Evolutionary conservation across 208 protist genomes (phyloP), one percentile per base, ranked within the genome.

Genomic region (Wallacemonas collosoma): DNA sequence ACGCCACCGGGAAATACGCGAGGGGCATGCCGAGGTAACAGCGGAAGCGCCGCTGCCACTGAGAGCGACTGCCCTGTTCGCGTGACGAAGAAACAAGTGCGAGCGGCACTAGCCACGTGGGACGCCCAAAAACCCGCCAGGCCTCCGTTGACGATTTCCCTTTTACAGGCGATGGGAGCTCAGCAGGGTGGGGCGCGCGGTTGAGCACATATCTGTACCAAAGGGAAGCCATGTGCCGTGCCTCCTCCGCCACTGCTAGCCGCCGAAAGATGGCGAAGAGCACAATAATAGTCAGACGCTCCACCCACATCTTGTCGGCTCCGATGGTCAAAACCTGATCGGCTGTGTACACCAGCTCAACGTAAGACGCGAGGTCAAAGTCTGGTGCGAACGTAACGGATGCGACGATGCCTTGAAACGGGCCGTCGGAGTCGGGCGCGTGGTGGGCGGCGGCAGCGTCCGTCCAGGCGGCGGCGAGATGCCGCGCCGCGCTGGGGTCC

Each of bases 1-100:
- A 43, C 57, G 86, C 77, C 55, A 90, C 50, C 5, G 88, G 88
- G 60, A 89, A 93, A 72, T 93, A 91, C 38, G 83, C 81, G 7
- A 88, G 68, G n/a, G 86, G 86, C 55, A 91, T 76, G 66, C 85
- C 90, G 3, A 86, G 45, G 35, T 69, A 86, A 15, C 26, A 61
- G 56, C 17, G 44, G 14, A 14, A 14, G 51, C 1, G 15, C 5
- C 36, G 15, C 56, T n/a, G 44, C 26, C 41, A 43, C 7, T 17
- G 11, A 48, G 9, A 60, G 57, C 8, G 43, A 14, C 15, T 35
- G 54, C 40, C 39, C 12, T 47, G 43, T 11, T 54, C 38, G 8
- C 47, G 41, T 12, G 51, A 38, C 14, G 9, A 74, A 43, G 26
- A 26, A 26, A 26, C 26, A 26, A 26, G 26, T 26, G 26, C 26